Evolutionary conservation across 305 asterid genomes (phyloP), one percentile per base, ranked within the genome.

Genomic region (Fraxinus ornus): DNA sequence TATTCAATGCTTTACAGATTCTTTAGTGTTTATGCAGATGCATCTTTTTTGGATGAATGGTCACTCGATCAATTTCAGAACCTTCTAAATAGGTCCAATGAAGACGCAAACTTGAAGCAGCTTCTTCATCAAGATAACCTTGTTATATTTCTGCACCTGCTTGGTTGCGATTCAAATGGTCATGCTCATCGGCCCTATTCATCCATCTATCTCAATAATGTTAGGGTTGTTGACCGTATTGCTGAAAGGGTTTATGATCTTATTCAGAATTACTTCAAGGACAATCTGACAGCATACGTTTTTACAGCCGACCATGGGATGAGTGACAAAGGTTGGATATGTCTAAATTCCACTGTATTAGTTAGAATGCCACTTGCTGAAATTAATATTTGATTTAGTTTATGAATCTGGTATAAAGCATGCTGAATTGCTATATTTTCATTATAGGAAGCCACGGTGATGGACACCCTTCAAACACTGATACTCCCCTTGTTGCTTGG

Each of bases 281-380:
- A 96, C 87, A 90, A 93, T 85, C 88, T 79, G 87, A 93, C 99
- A 24, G 87, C 98, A 26, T 96, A 89, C 85, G 88, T 96, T 77
- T 96, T 96, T 85, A 96, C 99, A 15, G 98, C 98, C 68, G 99
- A 96, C 86, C 99, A 96, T 91, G 98, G 99, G 85, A 96, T 96
- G 98, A 96, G 98, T 75, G 99, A 96, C 87, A 96, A 96, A 96
- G 99, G 99, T 94, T 88, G 86, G 80, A 36, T 33, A 76, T 33
- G 72, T 33, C 76, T 57, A 24, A 30, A 75, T 79, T 80, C 64
- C 41, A 22, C 52, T 80, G 26, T 62, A 36, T 28, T 78, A 76
- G 37, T 80, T 60, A 49, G 24, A 79, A 85, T 70, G 39, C 75
- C 37, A 28, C 75, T 30, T 12, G 62, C 77, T 83, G 77, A 36